Percentiles rank a stretch among this genome's conserved stretches.
Evolutionary conservation across 352 stramenopile species (phyloP).

Genomic region (Globisporangium uncinulatum): DNA sequence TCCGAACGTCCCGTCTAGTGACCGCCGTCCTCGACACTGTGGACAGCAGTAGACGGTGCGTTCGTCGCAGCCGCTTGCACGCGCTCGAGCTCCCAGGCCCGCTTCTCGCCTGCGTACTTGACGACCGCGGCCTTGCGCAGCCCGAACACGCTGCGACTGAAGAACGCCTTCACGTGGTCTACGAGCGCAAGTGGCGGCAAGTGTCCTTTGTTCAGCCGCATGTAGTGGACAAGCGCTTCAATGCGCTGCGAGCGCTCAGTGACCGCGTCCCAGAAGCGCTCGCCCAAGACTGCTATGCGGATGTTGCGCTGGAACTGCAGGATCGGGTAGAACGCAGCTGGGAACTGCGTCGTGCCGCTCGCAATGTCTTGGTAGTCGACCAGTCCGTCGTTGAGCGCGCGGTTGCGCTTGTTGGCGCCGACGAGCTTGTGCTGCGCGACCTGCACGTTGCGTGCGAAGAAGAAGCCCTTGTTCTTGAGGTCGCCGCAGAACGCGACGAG

Average conservation of each 20-base stretch:
- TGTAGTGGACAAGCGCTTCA: constrained; percentile 53
- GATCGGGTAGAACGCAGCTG: constrained; percentile 62
- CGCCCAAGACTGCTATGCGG: constrained; percentile 33
- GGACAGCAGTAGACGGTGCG: not conserved
- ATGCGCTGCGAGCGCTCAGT: constrained; percentile 32
- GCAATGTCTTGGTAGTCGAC: constrained; percentile 52
- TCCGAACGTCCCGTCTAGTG: not conserved
- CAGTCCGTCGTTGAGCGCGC: constrained; percentile 22
- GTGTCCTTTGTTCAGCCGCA: constrained; percentile 47
- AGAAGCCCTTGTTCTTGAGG: constrained; percentile 46
- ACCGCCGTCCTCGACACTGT: not conserved
- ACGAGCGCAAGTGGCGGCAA: constrained; percentile 34
- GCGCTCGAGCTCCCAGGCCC: constrained; percentile 11
- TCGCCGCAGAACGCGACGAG: constrained; percentile 48
- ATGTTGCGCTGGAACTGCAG: constrained; percentile 62
- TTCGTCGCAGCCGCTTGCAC: constrained; percentile 8
- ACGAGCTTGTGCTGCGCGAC: constrained; percentile 46
- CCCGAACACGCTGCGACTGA: constrained; percentile 21
- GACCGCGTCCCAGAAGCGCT: constrained; percentile 39
- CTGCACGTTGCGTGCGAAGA: constrained; percentile 59
- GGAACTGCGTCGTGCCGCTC: constrained; percentile 49
- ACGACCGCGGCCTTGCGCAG: constrained; percentile 34
- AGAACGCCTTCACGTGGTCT: constrained; percentile 23
- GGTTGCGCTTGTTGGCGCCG: constrained; percentile 19
- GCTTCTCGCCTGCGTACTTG: constrained; percentile 37